Evolutionary conservation across 208 protist species (phyloP).

Genomic region (Tritrichomonas musculus): DNA sequence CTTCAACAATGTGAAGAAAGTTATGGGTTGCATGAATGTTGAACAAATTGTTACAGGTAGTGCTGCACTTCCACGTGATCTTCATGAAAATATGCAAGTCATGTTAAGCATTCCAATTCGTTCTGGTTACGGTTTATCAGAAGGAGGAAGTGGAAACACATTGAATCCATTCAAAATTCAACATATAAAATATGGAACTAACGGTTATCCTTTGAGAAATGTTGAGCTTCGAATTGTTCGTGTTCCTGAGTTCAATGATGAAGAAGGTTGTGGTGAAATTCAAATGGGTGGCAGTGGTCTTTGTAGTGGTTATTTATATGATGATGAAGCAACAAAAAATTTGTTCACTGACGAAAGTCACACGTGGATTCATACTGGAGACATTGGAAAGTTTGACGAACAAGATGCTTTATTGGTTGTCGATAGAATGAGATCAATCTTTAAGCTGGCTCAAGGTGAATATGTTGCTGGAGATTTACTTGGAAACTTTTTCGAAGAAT

Average conservation of each 20-base stretch:
- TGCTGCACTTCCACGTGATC: neutral
- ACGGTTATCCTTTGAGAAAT: neutral
- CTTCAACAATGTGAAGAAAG: neutral
- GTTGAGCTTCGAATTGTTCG: neutral
- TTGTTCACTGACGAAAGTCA: neutral
- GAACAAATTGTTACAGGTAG: neutral
- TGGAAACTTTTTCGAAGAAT: neutral
- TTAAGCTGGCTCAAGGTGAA: slow-evolving; percentile 68
- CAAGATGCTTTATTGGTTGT: slow-evolving; percentile 53
- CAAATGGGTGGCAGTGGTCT: neutral
- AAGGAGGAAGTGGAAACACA: neutral
- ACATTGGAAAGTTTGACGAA: neutral
- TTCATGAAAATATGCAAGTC: slow-evolving; percentile 6
- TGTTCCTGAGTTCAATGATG: neutral
- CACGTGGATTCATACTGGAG: slow-evolving; percentile 23
- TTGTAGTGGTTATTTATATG: slow-evolving; percentile 20
- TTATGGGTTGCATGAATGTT: neutral
- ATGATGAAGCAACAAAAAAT: neutral
- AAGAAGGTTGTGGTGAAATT: neutral
- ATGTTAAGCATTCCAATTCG: neutral
- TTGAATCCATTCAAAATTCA: neutral
- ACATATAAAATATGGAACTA: neutral
- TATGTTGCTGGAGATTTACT: slow-evolving; percentile 25
- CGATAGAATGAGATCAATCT: slow-evolving; percentile 71
- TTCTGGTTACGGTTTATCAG: neutral